Percentiles rank a stretch among this genome's conserved stretches.
These are phyloP conservation scores for Neurospora tetraspora DNA, from an alignment of 495 filamentous ascomycete species.

Conservation along the genomic window DNA sequence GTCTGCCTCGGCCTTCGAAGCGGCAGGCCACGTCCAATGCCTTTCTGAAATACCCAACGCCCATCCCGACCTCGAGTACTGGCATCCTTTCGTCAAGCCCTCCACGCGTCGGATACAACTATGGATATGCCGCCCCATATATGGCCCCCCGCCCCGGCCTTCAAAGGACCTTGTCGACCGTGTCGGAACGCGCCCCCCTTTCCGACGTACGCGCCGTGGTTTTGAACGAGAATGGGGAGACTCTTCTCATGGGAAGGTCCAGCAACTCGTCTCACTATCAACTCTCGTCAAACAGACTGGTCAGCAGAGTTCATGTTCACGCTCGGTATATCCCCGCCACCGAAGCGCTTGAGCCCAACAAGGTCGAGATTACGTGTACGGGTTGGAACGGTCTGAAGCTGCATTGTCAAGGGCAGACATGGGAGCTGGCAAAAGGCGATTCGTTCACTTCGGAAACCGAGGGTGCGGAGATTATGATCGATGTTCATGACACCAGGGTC, in stretches of 20 bases:
- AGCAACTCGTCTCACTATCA: constrained; percentile 89
- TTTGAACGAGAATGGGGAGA: constrained; percentile 73
- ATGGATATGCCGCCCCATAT: background rate
- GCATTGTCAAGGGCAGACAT: constrained; percentile 81
- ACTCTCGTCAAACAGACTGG: constrained; percentile 78
- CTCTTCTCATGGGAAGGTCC: constrained; percentile 77
- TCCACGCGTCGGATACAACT: constrained; percentile 34
- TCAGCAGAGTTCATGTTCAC: constrained; percentile 87
- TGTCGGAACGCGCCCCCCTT: constrained; percentile 77
- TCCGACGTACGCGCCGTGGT: constrained; percentile 69
- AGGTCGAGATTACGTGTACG: constrained; percentile 76
- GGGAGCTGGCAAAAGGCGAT: constrained; percentile 79
- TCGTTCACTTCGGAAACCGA: constrained; percentile 86
- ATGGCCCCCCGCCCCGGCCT: constrained; percentile 43
- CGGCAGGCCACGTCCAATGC: constrained; percentile 48
- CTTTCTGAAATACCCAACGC: constrained; percentile 70
- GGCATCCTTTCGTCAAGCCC: constrained; percentile 87
- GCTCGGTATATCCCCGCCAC: constrained; percentile 66
- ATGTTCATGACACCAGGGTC: constrained; percentile 87
- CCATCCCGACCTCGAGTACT: constrained; percentile 86
- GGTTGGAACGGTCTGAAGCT: constrained; percentile 95
- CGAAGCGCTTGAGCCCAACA: constrained; percentile 51
- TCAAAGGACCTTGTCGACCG: constrained; percentile 52
- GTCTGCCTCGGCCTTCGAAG: constrained; percentile 63
- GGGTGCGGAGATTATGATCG: constrained; percentile 84